phyloP scores from a whole-genome alignment of 2,329 filamentous ascomycete species.

The Fusarium sp. region DNA sequence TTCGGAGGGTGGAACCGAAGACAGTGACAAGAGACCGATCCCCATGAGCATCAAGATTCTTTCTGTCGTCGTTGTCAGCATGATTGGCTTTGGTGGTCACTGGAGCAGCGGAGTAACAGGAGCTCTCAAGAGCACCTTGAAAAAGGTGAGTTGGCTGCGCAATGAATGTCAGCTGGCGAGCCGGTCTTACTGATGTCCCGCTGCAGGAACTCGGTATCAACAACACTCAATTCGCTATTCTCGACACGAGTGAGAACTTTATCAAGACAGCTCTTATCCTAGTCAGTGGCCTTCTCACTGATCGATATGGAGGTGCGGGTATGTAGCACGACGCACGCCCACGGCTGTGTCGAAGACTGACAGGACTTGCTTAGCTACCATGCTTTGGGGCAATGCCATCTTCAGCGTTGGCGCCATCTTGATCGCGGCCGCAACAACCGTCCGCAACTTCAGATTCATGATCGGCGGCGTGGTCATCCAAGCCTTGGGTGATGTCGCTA shows the following conservation, averaged over 20 bases:
- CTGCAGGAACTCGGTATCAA: conserved; percentile 62
- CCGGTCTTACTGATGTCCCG: neutral
- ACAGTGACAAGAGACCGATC: conserved; percentile 37
- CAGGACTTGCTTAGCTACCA: conserved; percentile 50
- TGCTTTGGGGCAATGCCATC: conserved; percentile 69
- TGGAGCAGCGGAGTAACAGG: conserved; percentile 69
- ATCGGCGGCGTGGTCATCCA: conserved; percentile 64
- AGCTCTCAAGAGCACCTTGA: conserved; percentile 68
- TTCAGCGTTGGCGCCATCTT: conserved; percentile 67
- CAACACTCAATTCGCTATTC: conserved; percentile 66
- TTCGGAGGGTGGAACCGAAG: conserved; percentile 25
- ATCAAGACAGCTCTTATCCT: conserved; percentile 67
- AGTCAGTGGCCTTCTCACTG: conserved; percentile 63
- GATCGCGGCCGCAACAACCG: conserved; percentile 64
- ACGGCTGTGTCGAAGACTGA: neutral
- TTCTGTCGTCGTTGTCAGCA: conserved; percentile 59
- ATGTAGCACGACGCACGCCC: conserved; percentile 6
- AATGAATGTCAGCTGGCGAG: too few species aligned
- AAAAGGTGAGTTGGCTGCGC: conserved; percentile 52
- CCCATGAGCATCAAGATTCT: conserved; percentile 46
- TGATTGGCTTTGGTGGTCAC: conserved; percentile 67
- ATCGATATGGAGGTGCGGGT: conserved; percentile 66
- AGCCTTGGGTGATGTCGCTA: conserved; percentile 69
- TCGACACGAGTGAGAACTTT: conserved; percentile 69
- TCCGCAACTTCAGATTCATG: conserved; percentile 68